Evolutionary conservation across 164 flowering plant genomes (phyloP), one percentile per base, ranked within the genome.

Genomic region (Hamamelis virginiana): DNA sequence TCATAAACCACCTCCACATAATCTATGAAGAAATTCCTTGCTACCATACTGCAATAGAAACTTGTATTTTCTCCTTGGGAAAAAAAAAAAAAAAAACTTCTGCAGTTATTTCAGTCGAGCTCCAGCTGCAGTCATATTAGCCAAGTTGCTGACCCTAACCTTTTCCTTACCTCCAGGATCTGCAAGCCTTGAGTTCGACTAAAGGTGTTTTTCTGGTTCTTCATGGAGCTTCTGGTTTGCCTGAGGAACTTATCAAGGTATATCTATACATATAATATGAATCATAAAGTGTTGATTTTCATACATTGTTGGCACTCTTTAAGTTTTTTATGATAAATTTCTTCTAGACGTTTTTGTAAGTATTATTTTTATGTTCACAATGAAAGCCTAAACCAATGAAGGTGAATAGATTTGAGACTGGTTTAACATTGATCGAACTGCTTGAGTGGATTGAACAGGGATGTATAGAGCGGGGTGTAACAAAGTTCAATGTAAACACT

Each of bases 221-320:
- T 74, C 99, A 96, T 76, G 99, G 99, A 64, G 99, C 99, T 65
- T 96, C 98, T 45, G 99, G 99, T 44, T 72, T 96, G 79, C 75
- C 89, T 14, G 45, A 72, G 75, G 86, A 93, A 72, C 89, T 91
- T 53, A 70, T 96, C 68, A 79, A 91, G 99, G 99, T 96, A 80
- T 15, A 38, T 19, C 55, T 52, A 5, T 62, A 59, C 48, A 55
- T 52, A 19, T 25, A 14, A 59, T 33, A 48, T 25, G 12, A 59
- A 38, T 27, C 45, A n/a, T 60, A 60, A 4, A 12, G 26, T 16
- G 6, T 33, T 33, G 41, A 33, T 33, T 33, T 5, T 58, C 9
- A 33, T 15, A 28, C 26, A 16, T 60, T 4, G 9, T 41, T 15
- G 45, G 22, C 18, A 28, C 13, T 33, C 33, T 9, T 60, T 22